Evolutionary conservation across 345 rosid species (phyloP).

Genomic region (Brassica carinata): DNA sequence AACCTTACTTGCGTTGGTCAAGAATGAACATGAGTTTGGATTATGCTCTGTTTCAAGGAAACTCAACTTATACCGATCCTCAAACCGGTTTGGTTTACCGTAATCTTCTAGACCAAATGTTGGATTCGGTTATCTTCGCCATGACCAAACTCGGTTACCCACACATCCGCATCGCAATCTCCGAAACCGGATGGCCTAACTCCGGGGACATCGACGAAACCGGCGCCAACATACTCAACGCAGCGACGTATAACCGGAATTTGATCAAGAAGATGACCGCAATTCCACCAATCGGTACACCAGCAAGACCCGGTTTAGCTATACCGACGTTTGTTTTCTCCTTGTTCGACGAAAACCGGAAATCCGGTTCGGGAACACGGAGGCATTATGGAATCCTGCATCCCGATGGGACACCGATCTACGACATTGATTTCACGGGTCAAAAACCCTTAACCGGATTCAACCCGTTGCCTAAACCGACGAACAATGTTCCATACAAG

Average conservation of each 20-base stretch:
- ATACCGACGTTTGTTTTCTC: slow-evolving; percentile 73
- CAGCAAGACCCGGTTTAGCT: slow-evolving; percentile 60
- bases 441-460: slow-evolving; percentile 40
- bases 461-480: slow-evolving; percentile 49
- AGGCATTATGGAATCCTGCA: slow-evolving; percentile 75
- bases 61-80: slow-evolving; percentile 54
- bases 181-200: slow-evolving; percentile 92
- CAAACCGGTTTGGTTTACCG: slow-evolving; percentile 55
- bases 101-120: slow-evolving; percentile 83
- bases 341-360: slow-evolving; percentile 62
- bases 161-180: slow-evolving; percentile 48
- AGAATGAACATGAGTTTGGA: slow-evolving; percentile 42
- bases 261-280: slow-evolving; percentile 53
- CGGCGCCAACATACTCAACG: slow-evolving; percentile 69
- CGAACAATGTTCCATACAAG: slow-evolving; percentile 54
- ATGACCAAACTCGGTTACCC: slow-evolving; percentile 65
- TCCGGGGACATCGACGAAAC: slow-evolving; percentile 69
- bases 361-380: slow-evolving; percentile 71
- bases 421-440: slow-evolving; percentile 66
- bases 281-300: slow-evolving; percentile 62
- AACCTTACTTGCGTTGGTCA: slow-evolving; percentile 81
- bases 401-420: slow-evolving; percentile 50
- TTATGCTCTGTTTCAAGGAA: slow-evolving; percentile 55
- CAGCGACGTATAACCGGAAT: slow-evolving; percentile 78
- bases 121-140: slow-evolving; percentile 63